phyloP scores from a whole-genome alignment of 2,329 filamentous ascomycete species.

The Aspergillus versicolor region DNA sequence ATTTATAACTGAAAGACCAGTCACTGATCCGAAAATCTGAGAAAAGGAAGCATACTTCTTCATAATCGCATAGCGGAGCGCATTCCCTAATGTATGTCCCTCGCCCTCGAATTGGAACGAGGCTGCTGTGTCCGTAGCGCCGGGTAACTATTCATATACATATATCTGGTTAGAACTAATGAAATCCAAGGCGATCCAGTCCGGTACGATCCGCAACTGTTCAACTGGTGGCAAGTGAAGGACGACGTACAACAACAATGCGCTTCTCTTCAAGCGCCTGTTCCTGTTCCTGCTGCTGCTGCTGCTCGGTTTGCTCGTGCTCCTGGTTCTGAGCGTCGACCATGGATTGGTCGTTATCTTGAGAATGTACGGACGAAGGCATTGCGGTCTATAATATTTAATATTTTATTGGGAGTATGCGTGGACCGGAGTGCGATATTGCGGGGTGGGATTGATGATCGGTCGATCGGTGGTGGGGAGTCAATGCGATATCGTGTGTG shows the following conservation, averaged over 20 bases:
- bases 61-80: conserved; percentile 92
- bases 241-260: conserved; percentile 59
- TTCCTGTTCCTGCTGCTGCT: background rate
- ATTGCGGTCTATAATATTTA: conserved; percentile 13
- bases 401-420: background rate
- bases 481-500: background rate
- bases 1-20: background rate
- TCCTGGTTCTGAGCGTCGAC: conserved; percentile 33
- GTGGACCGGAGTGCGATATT: background rate
- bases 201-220: background rate
- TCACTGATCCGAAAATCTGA: background rate
- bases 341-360: conserved; percentile 45
- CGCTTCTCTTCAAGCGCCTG: conserved; percentile 47
- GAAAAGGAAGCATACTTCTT: conserved; percentile 71
- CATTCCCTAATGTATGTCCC: conserved; percentile 94
- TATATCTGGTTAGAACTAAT: background rate
- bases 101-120: conserved; percentile 94
- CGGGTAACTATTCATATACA: conserved; percentile 64
- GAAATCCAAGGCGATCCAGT: background rate
- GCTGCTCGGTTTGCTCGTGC: conserved; percentile 48
- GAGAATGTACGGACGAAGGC: conserved; percentile 40
- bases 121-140: conserved; percentile 79
- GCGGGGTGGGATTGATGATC: background rate
- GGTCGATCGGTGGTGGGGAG: background rate
- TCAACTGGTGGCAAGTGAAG: background rate